Evolutionary conservation across 495 filamentous ascomycete genomes (phyloP).

Genomic region (Astrothelium subdiscretum): DNA sequence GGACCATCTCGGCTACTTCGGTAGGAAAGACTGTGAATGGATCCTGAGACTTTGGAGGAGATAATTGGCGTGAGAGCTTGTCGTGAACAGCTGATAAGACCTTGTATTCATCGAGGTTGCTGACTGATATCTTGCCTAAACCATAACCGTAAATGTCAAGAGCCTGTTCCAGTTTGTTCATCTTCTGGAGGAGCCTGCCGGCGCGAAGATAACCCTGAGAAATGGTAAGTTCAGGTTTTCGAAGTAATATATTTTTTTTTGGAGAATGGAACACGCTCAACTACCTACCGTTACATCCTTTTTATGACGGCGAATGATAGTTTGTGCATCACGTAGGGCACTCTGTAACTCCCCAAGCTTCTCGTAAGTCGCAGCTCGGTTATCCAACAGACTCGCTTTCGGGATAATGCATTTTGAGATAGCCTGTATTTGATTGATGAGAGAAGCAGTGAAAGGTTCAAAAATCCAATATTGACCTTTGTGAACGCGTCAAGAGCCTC

Average conservation of each 20-base stretch:
- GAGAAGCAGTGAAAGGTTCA: no score
- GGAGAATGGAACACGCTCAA: conserved; percentile 5
- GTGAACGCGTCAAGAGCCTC: conserved; percentile 6
- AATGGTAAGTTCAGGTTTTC: neutral
- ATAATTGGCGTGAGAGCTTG: conserved; percentile 29
- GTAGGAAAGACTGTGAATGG: conserved; percentile 22
- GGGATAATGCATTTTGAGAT: neutral
- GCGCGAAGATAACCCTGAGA: conserved; percentile 52
- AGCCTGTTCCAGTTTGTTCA: conserved; percentile 42
- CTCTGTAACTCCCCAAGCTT: conserved; percentile 42
- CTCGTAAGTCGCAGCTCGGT: conserved; percentile 48
- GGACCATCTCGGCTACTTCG: conserved; percentile 25
- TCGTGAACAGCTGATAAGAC: conserved; percentile 24
- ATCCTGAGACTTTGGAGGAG: conserved; percentile 26
- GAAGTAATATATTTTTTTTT: neutral
- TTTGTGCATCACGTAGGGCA: conserved; percentile 47
- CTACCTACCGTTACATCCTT: conserved; percentile 28
- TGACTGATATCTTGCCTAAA: conserved; percentile 39
- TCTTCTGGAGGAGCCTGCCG: conserved; percentile 47
- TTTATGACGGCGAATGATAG: conserved; percentile 44
- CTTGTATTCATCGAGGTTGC: neutral
- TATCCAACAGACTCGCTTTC: conserved; percentile 37
- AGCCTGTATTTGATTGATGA: neutral
- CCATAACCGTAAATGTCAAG: conserved; percentile 51
- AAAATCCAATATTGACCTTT: neutral